Base-by-base conservation (phyloP, 768 basidiomycete genomes). In the Porphyrellus cyaneotinctus region DNA sequence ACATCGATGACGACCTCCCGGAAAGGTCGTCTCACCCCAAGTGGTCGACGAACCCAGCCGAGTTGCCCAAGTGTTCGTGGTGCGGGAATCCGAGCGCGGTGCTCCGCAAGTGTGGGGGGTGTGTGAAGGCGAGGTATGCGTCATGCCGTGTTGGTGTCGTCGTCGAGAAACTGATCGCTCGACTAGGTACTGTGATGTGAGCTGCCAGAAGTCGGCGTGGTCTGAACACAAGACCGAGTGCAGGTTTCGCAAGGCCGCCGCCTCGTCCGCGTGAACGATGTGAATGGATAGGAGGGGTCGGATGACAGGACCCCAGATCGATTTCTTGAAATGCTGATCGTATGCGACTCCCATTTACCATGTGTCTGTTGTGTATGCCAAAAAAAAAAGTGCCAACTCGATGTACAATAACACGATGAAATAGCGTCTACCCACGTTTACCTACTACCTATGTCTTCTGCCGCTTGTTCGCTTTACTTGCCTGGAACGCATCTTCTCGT, bases 11-110 rank as follows among this genome's bases (percentile, higher is more conserved):
- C 31, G 62, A 67, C 31, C 32, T 61, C 48, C 61, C 64, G 18
- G 58, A 68, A 39, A 66, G 20, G 49, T 68, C 72, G 32, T 66
- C 70, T 13, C 74, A 77, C 46, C 74, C 78, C 13, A 76, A 72
- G 58, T 71, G 82, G 58, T 78, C 74, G 52, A 63, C 66, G 18
- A 80, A 82, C 42, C 68, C 70, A 18, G 77, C 83, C 9, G 73
- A 66, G 33, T 66, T 87, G 37, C 85, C 82, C 65, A 68, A 75
- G 23, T 87, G 85, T 59, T 82, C 83, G 23, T 82, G 78, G 49
- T 86, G 85, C 54, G 73, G 77, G 7, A 85, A 84, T 52, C 83
- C 83, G 7, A 84, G 79, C 45, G 82, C 80, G 0, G 73, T 74
- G 8, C 63, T 84, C 43, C 74, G 74, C 56, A 83, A 80, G 63